These are phyloP conservation scores for Candida ipomoeae DNA, from an alignment of 805 yeast genomes.

Conservation along the genomic window DNA sequence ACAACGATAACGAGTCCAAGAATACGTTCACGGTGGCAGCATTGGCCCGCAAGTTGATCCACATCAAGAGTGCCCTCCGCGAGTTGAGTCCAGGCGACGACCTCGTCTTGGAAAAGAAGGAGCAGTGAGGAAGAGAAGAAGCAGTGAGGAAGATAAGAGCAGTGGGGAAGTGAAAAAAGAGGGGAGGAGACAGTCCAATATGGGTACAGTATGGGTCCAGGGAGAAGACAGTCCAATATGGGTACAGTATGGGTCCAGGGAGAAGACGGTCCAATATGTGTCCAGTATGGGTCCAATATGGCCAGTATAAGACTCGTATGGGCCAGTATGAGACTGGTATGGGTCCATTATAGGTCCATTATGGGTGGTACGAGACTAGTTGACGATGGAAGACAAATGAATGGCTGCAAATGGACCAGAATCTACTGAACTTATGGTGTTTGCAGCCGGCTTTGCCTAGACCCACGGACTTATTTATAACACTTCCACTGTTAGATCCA, in stretches of 20 bases:
- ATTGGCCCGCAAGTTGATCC: constrained; percentile 31
- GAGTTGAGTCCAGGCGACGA: constrained; percentile 29
- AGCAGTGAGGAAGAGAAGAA: constrained; percentile 14
- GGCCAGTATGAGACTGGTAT: no score
- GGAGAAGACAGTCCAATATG: not conserved
- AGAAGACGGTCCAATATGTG: no score
- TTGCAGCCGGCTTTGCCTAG: no score
- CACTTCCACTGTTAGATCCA: no score
- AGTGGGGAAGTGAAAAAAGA: not conserved
- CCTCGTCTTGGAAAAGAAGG: constrained; percentile 11
- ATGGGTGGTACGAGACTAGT: no score
- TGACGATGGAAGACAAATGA: no score
- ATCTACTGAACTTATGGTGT: no score
- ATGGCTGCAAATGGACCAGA: no score
- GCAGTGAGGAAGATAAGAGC: constrained; percentile 6
- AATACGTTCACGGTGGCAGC: constrained; percentile 25
- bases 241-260: not conserved
- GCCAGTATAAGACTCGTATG: no score
- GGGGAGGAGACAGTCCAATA: not conserved
- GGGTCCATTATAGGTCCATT: no score
- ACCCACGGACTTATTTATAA: no score
- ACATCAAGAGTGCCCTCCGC: constrained; percentile 33
- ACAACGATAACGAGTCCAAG: constrained; percentile 16
- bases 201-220: not conserved
- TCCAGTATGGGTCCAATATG: no score